Conservation (phyloP, 2,329 filamentous ascomycete genomes). For the Hypoxylon sp. region DNA sequence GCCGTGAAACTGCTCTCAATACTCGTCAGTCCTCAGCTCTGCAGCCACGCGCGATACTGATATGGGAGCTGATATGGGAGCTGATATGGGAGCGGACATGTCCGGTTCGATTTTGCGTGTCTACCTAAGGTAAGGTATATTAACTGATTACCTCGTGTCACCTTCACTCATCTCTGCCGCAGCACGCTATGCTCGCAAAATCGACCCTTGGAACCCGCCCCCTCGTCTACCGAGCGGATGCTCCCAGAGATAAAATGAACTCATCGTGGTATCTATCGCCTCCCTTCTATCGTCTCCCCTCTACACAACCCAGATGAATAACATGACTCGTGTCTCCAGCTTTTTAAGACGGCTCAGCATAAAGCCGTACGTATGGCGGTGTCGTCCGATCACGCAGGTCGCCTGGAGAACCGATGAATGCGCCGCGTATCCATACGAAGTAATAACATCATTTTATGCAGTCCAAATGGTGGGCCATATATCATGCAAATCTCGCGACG, state of each 20-base stretch:
- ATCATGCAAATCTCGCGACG: conserved; percentile 39
- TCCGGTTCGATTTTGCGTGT: conserved; percentile 20
- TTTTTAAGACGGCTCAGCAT: conserved; percentile 7
- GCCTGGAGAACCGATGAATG: conserved; percentile 13
- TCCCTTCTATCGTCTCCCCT: conserved; percentile 21
- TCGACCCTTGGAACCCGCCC: conserved; percentile 11
- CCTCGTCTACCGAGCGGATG: conserved; percentile 11
- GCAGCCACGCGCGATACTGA: too few relatives aligned
- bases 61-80: too few relatives aligned
- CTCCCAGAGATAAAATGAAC: conserved; percentile 13
- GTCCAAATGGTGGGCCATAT: conserved; percentile 33
- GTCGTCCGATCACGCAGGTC: conserved; percentile 5
- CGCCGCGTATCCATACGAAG: conserved; percentile 26
- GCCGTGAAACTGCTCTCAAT: neutral
- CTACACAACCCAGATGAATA: conserved; percentile 27
- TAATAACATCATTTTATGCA: conserved; percentile 30
- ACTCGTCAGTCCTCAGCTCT: neutral
- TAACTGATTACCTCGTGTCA: conserved; percentile 17
- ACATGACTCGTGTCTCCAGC: conserved; percentile 16
- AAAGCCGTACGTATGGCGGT: conserved; percentile 11
- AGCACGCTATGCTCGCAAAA: conserved; percentile 24
- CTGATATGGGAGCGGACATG: conserved; percentile 12
- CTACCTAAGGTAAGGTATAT: too few relatives aligned
- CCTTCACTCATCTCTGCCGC: conserved; percentile 3
- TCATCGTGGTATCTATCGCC: conserved; percentile 22